Conservation (phyloP, 2,329 filamentous ascomycete genomes). For the Pyrenophora seminiperda region DNA sequence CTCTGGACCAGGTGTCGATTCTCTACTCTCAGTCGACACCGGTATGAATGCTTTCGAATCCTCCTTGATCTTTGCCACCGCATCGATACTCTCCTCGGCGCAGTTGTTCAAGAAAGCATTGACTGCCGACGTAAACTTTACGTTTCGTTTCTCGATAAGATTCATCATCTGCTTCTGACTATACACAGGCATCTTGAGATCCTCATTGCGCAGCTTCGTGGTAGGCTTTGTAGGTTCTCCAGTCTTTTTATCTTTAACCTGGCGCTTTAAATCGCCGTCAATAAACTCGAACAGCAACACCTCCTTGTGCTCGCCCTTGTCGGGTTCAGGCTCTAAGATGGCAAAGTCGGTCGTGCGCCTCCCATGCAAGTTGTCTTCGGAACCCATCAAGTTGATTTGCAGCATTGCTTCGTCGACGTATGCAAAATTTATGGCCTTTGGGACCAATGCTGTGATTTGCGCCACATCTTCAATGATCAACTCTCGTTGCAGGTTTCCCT, state of each 20-base stretch:
- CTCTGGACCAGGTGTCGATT: constrained; percentile 50
- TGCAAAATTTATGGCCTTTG: constrained; percentile 77
- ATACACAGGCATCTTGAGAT: constrained; percentile 88
- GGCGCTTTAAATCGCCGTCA: constrained; percentile 85
- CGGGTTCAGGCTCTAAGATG: constrained; percentile 44
- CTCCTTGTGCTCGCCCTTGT: constrained; percentile 60
- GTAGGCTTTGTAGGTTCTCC: constrained; percentile 72
- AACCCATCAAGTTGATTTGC: constrained; percentile 76
- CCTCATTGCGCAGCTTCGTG: constrained; percentile 73
- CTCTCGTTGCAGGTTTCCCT: constrained; percentile 75
- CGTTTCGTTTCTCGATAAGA: constrained; percentile 87
- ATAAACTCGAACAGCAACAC: constrained; percentile 91
- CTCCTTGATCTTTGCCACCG: constrained; percentile 67
- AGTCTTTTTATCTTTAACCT: constrained; percentile 73
- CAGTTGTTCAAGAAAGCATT: constrained; percentile 79
- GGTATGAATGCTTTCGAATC: constrained; percentile 69
- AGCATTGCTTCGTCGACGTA: constrained; percentile 86
- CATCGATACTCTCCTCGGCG: constrained; percentile 66
- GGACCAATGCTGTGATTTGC: constrained; percentile 76
- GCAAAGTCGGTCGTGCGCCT: constrained; percentile 56
- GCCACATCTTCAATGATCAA: constrained; percentile 80
- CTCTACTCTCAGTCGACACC: constrained; percentile 55
- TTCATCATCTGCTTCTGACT: constrained; percentile 90
- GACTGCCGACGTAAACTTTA: constrained; percentile 78
- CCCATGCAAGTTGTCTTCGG: constrained; percentile 68